Conservation (phyloP, 2,329 filamentous ascomycete genomes). For the Lasiodiplodia citricola region DNA sequence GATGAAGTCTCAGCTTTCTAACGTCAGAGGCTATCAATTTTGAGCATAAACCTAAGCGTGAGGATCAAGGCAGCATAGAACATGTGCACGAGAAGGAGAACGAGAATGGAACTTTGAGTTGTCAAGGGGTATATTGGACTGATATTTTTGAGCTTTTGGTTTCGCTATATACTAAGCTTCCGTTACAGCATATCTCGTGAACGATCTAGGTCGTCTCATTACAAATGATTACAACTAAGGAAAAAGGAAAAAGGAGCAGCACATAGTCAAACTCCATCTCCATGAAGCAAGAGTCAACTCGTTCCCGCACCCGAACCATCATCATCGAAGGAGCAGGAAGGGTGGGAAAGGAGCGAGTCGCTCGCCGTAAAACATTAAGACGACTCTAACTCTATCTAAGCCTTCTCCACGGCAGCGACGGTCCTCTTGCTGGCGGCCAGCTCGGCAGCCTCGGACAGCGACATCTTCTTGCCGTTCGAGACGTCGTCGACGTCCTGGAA, state of each 20-base stretch:
- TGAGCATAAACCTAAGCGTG: too few species aligned
- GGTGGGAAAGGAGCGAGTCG: not conserved
- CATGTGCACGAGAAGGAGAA: too few species aligned
- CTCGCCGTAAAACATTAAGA: not conserved
- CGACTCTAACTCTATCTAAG: not conserved
- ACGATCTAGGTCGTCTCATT: not conserved
- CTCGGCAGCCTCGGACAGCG: not conserved
- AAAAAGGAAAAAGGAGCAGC: not conserved
- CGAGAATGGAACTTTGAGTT: not conserved
- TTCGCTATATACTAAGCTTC: not conserved
- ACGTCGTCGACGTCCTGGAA: conserved; percentile 40
- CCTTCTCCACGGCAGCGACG: conserved; percentile 8
- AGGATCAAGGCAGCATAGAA: too few species aligned
- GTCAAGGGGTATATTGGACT: not conserved
- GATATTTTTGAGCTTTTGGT: not conserved
- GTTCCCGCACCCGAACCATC: not conserved
- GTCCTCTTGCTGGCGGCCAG: conserved; percentile 11
- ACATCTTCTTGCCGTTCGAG: conserved; percentile 32
- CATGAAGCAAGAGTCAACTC: not conserved
- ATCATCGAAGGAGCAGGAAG: not conserved
- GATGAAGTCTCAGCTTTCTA: too few species aligned
- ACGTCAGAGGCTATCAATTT: too few species aligned
- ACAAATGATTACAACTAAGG: conserved; percentile 10
- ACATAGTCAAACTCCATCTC: too few species aligned
- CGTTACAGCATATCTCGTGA: conserved; percentile 5